Base-by-base conservation (phyloP, 2,329 filamentous ascomycete genomes). In the Fusarium beomiforme region DNA sequence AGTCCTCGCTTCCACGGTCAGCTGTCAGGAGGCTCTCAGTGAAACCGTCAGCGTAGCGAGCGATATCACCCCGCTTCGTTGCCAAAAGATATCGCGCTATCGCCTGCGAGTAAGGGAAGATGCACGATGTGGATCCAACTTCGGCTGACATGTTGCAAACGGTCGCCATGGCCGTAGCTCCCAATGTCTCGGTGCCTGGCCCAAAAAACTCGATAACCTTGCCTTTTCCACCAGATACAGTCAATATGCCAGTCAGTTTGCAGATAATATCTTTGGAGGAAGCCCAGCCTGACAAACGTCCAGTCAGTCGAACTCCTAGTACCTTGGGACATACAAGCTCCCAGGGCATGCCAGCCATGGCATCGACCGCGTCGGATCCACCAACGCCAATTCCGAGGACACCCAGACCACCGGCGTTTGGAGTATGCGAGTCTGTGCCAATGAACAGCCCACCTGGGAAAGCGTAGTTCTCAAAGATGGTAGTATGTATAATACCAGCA, bases 221-320 rank as follows among this genome's bases (percentile, higher is more conserved):
- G 3, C 78, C 80, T 42, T 79, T 82, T 7, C 79, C 79, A 1
- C 80, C 78, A 3, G 76, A 77, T 0, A 82, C 79, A 0, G 78
- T 77, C 4, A 81, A 24, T 2, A 81, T 77, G 1, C 80, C 80
- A 0, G 80, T 77, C 3, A 82, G 72, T 58, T 80, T 80, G 63
- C 77, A 79, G 29, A 82, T 82, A 19, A 82, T 79, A 23, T 82
- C 80, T 34, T 61, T 61, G 17, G 53, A 55, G 16, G 46, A 59
- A 4, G 34, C 23, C 59, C 59, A 61, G 4, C 51, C 41, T 1
- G 26, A 46, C 1, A 61, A 23, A 1, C 92, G 89, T 39, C 96
- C 96, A 26, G 95, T 95, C 36, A 99, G 88, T 74, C 92, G 88
- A 64, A 99, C 85, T 77, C 99, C 99, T 56, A 99, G 89, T 79